A percentile compares a stretch with the other conserved stretches of the same genome.
These are phyloP conservation scores for Piper betle DNA, from an alignment of 164 flowering plant genomes.

Conservation along the genomic window DNA sequence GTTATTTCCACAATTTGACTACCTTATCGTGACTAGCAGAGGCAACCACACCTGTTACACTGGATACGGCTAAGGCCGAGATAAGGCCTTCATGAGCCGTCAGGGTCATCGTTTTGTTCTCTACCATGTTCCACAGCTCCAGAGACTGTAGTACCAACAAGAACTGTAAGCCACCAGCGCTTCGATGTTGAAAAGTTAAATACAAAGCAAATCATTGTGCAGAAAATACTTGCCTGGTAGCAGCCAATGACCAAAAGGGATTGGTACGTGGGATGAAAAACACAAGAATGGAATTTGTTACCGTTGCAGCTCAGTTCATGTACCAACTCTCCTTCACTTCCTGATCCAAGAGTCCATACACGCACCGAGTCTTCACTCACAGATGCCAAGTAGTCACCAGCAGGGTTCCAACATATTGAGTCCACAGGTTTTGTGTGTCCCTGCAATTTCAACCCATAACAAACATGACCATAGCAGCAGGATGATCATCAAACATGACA, in stretches of 20 bases:
- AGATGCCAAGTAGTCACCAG: conserved; percentile 64
- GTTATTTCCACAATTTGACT: conserved; percentile 70
- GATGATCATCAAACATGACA: neutral
- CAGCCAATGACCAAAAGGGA: conserved; percentile 57
- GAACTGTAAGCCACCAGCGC: neutral
- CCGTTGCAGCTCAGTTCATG: conserved; percentile 53
- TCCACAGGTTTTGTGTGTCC: conserved; percentile 46
- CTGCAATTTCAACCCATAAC: conserved; percentile 15
- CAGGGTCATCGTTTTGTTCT: conserved; percentile 66
- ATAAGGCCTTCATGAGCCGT: conserved; percentile 54
- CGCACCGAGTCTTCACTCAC: conserved; percentile 61
- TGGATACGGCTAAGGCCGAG: conserved; percentile 50
- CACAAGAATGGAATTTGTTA: conserved; percentile 48
- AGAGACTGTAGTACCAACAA: conserved; percentile 27
- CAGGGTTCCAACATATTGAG: conserved; percentile 66
- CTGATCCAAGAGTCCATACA: conserved; percentile 57
- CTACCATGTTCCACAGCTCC: conserved; percentile 69
- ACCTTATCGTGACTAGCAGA: conserved; percentile 69
- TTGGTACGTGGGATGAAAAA: conserved; percentile 58
- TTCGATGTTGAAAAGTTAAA: neutral
- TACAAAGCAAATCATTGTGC: neutral
- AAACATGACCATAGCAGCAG: neutral
- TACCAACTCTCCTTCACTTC: conserved; percentile 40
- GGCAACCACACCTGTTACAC: conserved; percentile 46
- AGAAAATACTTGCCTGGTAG: conserved; percentile 39